Conservation (phyloP, 148 eudicot genomes). For the Diospyros lotus region DNA sequence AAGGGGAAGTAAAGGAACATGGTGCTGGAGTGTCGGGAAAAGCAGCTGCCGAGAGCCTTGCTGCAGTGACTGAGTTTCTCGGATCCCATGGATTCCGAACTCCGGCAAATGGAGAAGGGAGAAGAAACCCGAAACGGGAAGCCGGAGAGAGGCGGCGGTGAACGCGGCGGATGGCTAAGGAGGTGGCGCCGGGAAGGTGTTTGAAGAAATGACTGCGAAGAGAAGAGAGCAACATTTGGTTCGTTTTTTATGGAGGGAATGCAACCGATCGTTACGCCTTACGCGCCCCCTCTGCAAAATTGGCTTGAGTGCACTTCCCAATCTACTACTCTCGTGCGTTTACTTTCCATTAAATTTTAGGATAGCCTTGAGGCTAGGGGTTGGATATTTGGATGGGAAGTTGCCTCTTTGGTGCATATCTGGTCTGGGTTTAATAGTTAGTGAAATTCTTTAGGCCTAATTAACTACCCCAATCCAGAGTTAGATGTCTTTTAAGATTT, state of each 20-base stretch:
- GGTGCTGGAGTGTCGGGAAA: conserved; percentile 17
- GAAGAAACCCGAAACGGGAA: neutral
- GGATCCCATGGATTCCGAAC: neutral
- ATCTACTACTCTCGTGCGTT: too few relatives aligned
- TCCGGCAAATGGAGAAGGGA: conserved; percentile 11
- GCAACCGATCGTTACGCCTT: neutral
- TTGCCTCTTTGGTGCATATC: too few relatives aligned
- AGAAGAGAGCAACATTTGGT: conserved; percentile 9
- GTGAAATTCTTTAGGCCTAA: too few relatives aligned
- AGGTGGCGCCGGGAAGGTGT: conserved; percentile 53
- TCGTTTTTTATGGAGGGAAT: neutral
- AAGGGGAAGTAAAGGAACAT: conserved; percentile 46
- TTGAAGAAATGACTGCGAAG: conserved; percentile 62
- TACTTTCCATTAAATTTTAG: too few relatives aligned
- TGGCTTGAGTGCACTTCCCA: too few relatives aligned
- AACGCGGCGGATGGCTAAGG: conserved; percentile 17
- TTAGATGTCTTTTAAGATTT: too few relatives aligned
- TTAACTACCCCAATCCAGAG: too few relatives aligned
- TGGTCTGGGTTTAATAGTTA: too few relatives aligned
- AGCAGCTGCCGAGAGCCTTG: conserved; percentile 18
- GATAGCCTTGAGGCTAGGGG: too few relatives aligned
- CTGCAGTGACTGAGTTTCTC: conserved; percentile 13
- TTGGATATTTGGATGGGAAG: too few relatives aligned
- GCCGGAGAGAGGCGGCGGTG: conserved; percentile 20
- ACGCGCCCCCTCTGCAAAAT: too few relatives aligned